Conservation (phyloP, 2,329 filamentous ascomycete genomes). For the Botrytis fabae region DNA sequence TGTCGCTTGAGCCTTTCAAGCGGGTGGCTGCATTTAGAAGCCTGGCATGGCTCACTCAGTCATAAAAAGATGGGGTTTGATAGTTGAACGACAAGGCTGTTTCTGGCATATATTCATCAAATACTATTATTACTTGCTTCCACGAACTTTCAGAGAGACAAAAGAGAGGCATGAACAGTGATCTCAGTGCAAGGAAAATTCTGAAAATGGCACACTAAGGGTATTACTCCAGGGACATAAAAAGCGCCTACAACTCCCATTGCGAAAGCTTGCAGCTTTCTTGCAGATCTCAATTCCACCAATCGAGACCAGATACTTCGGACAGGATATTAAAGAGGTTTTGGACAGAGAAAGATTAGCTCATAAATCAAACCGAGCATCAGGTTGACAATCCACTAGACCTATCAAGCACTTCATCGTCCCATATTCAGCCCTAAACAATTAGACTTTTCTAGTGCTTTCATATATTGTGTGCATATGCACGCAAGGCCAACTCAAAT, state of each 20-base stretch:
- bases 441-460: background rate
- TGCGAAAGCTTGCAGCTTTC: background rate
- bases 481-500: background rate
- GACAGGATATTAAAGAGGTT: background rate
- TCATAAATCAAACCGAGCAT: background rate
- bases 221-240: background rate
- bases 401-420: background rate
- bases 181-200: background rate
- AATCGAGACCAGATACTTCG: background rate
- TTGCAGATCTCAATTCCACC: background rate
- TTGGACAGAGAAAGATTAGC: background rate
- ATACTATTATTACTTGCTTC: background rate
- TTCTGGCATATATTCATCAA: background rate
- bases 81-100: background rate
- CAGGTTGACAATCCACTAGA: background rate
- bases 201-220: background rate
- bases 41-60: background rate
- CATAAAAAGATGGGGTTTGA: background rate
- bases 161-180: background rate
- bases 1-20: background rate
- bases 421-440: background rate
- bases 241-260: background rate
- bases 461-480: constrained; percentile 6
- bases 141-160: background rate
- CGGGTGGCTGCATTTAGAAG: background rate